Percentiles rank a stretch among this genome's conserved stretches.
These are phyloP conservation scores for Penicillium samsonianum DNA, from an alignment of 495 filamentous ascomycete species.

Conservation along the genomic window DNA sequence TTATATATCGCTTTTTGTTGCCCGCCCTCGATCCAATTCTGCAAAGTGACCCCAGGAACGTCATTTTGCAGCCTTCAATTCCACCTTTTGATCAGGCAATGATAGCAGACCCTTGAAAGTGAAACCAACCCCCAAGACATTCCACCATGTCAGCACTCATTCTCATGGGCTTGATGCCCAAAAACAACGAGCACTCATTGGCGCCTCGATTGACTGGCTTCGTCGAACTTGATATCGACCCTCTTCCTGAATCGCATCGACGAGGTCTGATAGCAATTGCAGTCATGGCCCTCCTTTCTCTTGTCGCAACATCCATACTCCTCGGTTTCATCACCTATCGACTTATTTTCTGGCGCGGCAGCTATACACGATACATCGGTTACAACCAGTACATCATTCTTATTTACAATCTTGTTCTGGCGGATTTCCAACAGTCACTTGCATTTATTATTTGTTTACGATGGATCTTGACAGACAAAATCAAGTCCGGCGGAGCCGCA, in stretches of 20 bases:
- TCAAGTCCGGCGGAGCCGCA: slow-evolving; percentile 54
- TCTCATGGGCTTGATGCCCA: slow-evolving; percentile 24
- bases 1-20: neutral
- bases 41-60: neutral
- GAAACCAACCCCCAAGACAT: neutral
- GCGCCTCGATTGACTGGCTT: slow-evolving; percentile 25
- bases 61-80: neutral
- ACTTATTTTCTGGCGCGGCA: slow-evolving; percentile 56
- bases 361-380: slow-evolving; percentile 46
- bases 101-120: slow-evolving; percentile 1
- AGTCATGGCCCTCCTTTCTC: slow-evolving; percentile 60
- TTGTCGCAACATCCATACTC: slow-evolving; percentile 53
- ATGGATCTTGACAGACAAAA: slow-evolving; percentile 57
- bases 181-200: slow-evolving; percentile 19
- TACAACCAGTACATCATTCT: slow-evolving; percentile 75
- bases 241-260: slow-evolving; percentile 51
- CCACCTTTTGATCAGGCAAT: neutral
- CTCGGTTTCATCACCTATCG: slow-evolving; percentile 60
- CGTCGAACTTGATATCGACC: slow-evolving; percentile 34
- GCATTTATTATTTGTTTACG: slow-evolving; percentile 67
- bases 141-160: slow-evolving; percentile 30
- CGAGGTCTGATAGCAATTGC: slow-evolving; percentile 57
- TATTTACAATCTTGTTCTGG: slow-evolving; percentile 71
- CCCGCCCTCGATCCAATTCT: neutral
- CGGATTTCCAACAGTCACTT: slow-evolving; percentile 69